A percentile compares a stretch with the other conserved stretches of the same genome.
Evolutionary conservation across 768 basidiomycete genomes (phyloP).

Genomic region (Coprinopsis strossmayeri): DNA sequence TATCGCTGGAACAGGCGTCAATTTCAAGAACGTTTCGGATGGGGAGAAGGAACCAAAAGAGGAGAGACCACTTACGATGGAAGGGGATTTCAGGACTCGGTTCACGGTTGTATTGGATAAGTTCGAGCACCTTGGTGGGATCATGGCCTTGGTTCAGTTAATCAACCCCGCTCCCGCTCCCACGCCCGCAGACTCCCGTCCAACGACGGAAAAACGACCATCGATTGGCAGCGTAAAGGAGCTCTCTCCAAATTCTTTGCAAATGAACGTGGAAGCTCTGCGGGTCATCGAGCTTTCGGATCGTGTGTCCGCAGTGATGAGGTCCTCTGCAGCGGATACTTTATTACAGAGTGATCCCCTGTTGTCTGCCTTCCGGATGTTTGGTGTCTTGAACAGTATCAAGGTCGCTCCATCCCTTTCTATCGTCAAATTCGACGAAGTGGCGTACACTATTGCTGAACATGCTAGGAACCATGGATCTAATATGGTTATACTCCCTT

Average conservation of each 20-base stretch:
- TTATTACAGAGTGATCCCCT: conserved; percentile 71
- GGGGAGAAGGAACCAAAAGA: conserved; percentile 21
- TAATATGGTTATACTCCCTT: conserved; percentile 80
- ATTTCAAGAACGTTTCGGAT: conserved; percentile 40
- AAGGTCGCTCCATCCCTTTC: conserved; percentile 57
- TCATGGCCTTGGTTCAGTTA: conserved; percentile 88
- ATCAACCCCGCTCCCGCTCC: conserved; percentile 51
- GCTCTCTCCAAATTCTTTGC: conserved; percentile 6
- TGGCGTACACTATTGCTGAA: conserved; percentile 62
- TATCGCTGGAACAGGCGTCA: conserved; percentile 36
- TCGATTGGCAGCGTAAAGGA: conserved; percentile 3
- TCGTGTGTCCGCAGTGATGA: conserved; percentile 85
- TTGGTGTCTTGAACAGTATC: conserved; percentile 65
- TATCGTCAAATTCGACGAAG: conserved; percentile 75
- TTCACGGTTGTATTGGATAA: conserved; percentile 88
- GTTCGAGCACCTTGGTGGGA: conserved; percentile 80
- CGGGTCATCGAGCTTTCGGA: conserved; percentile 84
- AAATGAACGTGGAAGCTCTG: conserved; percentile 61
- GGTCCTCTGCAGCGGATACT: conserved; percentile 63
- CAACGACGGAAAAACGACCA: conserved; percentile 1
- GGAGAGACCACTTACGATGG: conserved; percentile 8
- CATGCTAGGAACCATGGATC: conserved; percentile 54
- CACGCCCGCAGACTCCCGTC: conserved; percentile 7
- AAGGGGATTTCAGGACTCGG: conserved; percentile 38
- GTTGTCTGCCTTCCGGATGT: conserved; percentile 69